Conservation (phyloP, 2,329 filamentous ascomycete genomes). For the Ophiostoma fasciatum region DNA sequence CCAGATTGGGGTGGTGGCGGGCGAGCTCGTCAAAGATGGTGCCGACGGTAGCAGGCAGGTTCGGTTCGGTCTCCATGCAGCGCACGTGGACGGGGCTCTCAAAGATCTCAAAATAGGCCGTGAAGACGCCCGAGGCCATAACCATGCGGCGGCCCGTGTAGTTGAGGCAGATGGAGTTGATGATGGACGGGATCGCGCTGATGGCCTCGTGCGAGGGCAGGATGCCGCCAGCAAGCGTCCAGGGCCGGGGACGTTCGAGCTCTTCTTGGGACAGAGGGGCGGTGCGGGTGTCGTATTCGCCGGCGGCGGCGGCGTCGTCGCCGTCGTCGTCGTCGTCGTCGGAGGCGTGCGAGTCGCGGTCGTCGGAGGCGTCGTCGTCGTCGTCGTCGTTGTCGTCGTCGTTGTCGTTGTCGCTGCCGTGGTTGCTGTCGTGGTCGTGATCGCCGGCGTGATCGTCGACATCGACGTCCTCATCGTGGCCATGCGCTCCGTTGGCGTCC, state of each 20-base stretch:
- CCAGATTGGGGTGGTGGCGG: slow-evolving; percentile 77
- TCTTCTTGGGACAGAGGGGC: slow-evolving; percentile 38
- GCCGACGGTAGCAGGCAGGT: slow-evolving; percentile 59
- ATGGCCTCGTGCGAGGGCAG: slow-evolving; percentile 83
- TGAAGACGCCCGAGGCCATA: slow-evolving; percentile 64
- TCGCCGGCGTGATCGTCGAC: too few species aligned
- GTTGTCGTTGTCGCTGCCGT: slow-evolving; percentile 3
- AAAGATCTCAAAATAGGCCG: slow-evolving; percentile 91
- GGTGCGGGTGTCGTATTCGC: slow-evolving; percentile 24
- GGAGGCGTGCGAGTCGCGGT: slow-evolving; percentile 18
- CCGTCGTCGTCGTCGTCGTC: slow-evolving; percentile 22
- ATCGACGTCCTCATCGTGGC: slow-evolving; percentile 15
- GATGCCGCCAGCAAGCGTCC: slow-evolving; percentile 52
- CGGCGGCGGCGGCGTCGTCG: slow-evolving; percentile 18
- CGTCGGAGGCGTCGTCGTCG: background rate
- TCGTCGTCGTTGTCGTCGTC: background rate
- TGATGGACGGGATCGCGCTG: slow-evolving; percentile 67
- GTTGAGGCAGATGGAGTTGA: slow-evolving; percentile 90
- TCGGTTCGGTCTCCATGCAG: slow-evolving; percentile 57
- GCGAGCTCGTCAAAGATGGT: slow-evolving; percentile 86
- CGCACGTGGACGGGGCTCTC: slow-evolving; percentile 82
- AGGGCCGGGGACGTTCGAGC: slow-evolving; percentile 29
- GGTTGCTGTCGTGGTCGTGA: background rate
- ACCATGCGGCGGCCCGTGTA: slow-evolving; percentile 78
- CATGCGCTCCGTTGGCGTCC: slow-evolving; percentile 8